Evolutionary conservation across 2,329 filamentous ascomycete genomes (phyloP), one percentile per base, ranked within the genome.

Genomic region (Penicillium sumatraense): DNA sequence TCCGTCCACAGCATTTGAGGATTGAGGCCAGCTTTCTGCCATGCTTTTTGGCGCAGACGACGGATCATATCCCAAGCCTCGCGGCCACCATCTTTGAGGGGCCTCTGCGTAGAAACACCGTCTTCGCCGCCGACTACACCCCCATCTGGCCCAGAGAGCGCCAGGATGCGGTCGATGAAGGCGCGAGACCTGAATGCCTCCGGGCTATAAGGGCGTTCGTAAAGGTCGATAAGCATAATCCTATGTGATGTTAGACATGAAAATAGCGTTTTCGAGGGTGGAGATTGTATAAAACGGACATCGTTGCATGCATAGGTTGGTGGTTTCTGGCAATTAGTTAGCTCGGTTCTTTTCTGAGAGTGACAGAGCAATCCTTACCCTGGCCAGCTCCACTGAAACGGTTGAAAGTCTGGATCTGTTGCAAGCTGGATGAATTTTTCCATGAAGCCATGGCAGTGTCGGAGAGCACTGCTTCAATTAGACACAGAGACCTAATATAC

Each of bases 11-110:
- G 66, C 24, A 76, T 69, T 20, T 74, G 67, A 0, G 78, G 78
- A 62, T 80, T 72, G 3, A 80, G 72, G 2, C 78, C 77, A 10
- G 77, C 78, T 58, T 76, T 79, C 56, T 78, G 74, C 78, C 78
- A 80, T 42, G 76, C 77, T 44, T 79, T 77, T 38, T 77, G 74
- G 3, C 78, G 76, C 18, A 80, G 69, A 14, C 76, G 68, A 27
- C 76, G 74, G 53, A 80, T 74, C 78, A 80, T 79, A 45, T 76
- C 73, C 78, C 78, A 80, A 10, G 77, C 78, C 65, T 80, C 77
- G 41, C 74, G 72, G n/a, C 78, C 78, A 14, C 78, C 78, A 48
- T 80, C 78, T 51, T 77, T 75, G 2, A 80, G 55, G 1, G 77
- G 78, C 18, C 77, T 65, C 48, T 76, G 74, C 1, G 73, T 74